Evolutionary conservation across 2,329 filamentous ascomycete genomes (phyloP).

Genomic region (Incumbomyces delicatus): DNA sequence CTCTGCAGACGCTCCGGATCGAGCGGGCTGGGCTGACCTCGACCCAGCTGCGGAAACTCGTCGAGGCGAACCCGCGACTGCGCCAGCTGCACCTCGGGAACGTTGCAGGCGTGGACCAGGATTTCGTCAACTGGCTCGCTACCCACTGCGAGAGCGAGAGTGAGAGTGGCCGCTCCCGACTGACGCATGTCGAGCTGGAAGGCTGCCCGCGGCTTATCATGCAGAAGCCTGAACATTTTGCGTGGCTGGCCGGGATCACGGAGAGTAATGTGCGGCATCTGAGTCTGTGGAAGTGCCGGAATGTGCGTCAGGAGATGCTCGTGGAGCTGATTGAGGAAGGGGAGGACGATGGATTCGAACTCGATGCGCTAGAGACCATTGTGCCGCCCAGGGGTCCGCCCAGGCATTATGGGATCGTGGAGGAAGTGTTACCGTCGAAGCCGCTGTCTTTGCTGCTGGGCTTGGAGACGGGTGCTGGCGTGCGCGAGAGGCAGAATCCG

Average conservation of each 20-base stretch:
- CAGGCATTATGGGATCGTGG: background rate
- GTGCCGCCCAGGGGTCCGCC: background rate
- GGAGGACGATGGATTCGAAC: background rate
- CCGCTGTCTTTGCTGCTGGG: background rate
- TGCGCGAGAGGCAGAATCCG: background rate
- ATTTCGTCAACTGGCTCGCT: constrained; percentile 29
- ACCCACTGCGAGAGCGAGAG: background rate
- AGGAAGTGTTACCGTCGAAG: background rate
- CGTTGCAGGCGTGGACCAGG: constrained; percentile 25
- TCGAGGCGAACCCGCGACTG: constrained; percentile 24
- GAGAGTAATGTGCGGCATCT: background rate
- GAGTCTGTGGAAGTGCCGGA: constrained; percentile 1
- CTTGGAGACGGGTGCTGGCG: background rate
- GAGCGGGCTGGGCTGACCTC: constrained; percentile 28
- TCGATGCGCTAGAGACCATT: background rate
- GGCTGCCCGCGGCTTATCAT: constrained; percentile 2
- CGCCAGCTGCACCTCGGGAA: constrained; percentile 24
- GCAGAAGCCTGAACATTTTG: constrained; percentile 1
- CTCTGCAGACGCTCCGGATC: constrained; percentile 24
- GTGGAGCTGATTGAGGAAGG: constrained; percentile 4
- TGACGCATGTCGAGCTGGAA: constrained; percentile 2
- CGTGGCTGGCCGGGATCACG: background rate
- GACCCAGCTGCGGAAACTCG: constrained; percentile 26
- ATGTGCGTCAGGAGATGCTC: constrained; percentile 4
- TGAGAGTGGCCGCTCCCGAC: background rate